These are phyloP conservation scores for Saitozyma podzolica DNA, from an alignment of 768 basidiomycete species.

Conservation along the genomic window DNA sequence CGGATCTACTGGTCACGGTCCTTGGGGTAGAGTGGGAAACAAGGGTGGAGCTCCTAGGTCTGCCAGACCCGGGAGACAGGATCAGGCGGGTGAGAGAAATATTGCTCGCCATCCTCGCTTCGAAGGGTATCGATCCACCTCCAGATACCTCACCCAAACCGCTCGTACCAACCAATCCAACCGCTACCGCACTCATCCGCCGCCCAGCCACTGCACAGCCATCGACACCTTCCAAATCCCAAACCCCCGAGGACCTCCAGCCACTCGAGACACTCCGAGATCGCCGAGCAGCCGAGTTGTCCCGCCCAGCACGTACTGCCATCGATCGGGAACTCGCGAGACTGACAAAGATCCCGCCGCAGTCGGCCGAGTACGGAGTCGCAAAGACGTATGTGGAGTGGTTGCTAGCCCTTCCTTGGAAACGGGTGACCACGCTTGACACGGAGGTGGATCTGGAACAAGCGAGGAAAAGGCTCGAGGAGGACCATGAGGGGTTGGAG, in stretches of 20 bases:
- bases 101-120: slow-evolving; percentile 10
- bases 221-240: background rate
- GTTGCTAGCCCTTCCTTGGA: slow-evolving; percentile 83
- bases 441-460: slow-evolving; percentile 51
- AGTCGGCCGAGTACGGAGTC: slow-evolving; percentile 87
- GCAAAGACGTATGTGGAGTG: slow-evolving; percentile 74
- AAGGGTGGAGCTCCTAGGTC: slow-evolving; percentile 38
- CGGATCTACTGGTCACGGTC: slow-evolving; percentile 42
- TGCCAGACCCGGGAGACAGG: slow-evolving; percentile 30
- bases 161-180: too few species aligned
- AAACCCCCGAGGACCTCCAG: slow-evolving; percentile 52
- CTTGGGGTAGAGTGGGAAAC: slow-evolving; percentile 35
- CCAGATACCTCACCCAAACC: too few species aligned
- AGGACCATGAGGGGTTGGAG: slow-evolving; percentile 87
- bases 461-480: slow-evolving; percentile 78
- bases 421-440: slow-evolving; percentile 28
- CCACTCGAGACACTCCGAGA: slow-evolving; percentile 29
- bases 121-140: too few species aligned
- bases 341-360: slow-evolving; percentile 80
- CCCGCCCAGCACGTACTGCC: slow-evolving; percentile 53
- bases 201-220: background rate
- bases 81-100: slow-evolving; percentile 26
- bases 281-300: slow-evolving; percentile 19
- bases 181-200: slow-evolving; percentile 5
- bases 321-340: slow-evolving; percentile 80